Conservation (phyloP, 2,329 filamentous ascomycete species). For the Diaporthe caulivora region DNA sequence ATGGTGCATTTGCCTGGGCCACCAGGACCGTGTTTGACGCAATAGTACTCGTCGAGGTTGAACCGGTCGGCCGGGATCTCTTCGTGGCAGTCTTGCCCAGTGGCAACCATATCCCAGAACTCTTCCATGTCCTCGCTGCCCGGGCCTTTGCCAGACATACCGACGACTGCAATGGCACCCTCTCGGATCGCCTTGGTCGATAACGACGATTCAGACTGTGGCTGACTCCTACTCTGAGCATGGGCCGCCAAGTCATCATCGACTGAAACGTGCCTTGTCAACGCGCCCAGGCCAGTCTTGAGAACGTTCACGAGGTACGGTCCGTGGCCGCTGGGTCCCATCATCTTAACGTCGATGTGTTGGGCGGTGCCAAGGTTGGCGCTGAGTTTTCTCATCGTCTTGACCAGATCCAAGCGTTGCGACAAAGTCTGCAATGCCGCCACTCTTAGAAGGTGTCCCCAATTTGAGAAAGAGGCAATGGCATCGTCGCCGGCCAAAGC, state of each 20-base stretch:
- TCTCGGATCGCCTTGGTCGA: not conserved
- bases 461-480: not conserved
- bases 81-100: slow-evolving; percentile 38
- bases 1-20: slow-evolving; percentile 32
- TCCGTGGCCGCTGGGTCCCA: slow-evolving; percentile 20
- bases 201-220: not conserved
- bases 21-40: slow-evolving; percentile 25
- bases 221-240: not conserved
- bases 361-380: slow-evolving; percentile 1
- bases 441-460: slow-evolving; percentile 1
- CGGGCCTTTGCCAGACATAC: slow-evolving; percentile 52
- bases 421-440: slow-evolving; percentile 17
- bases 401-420: not conserved
- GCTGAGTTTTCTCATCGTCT: slow-evolving; percentile 18
- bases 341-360: slow-evolving; percentile 20
- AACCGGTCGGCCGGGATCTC: slow-evolving; percentile 36
- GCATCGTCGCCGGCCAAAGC: slow-evolving; percentile 13
- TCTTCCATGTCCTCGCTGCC: slow-evolving; percentile 43
- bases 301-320: slow-evolving; percentile 4
- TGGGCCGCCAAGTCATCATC: slow-evolving; percentile 7
- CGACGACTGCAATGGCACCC: slow-evolving; percentile 38
- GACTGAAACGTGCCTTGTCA: slow-evolving; percentile 17
- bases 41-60: slow-evolving; percentile 36
- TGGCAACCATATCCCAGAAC: slow-evolving; percentile 42
- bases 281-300: slow-evolving; percentile 1